These are phyloP conservation scores for Botrytis aclada DNA, from an alignment of 2,329 filamentous ascomycete species.

Conservation along the genomic window DNA sequence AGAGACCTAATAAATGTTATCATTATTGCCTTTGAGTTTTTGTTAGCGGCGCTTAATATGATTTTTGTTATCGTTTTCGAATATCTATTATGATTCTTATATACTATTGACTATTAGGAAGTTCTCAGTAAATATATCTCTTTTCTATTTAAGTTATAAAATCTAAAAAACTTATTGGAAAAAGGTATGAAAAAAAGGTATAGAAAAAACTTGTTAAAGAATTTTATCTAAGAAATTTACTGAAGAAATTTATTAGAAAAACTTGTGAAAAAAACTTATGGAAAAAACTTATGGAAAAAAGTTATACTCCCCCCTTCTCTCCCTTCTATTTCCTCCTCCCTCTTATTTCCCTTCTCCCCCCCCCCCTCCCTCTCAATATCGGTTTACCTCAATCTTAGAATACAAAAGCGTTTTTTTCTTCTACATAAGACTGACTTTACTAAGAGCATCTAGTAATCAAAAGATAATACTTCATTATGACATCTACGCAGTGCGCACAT, in stretches of 20 bases:
- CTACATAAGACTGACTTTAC: not conserved
- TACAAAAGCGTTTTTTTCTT: rapidly evolving
- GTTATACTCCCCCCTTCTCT: too few relatives aligned
- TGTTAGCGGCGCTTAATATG: too few relatives aligned
- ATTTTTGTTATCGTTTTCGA: not conserved
- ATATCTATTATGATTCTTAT: rapidly evolving
- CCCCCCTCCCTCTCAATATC: not conserved
- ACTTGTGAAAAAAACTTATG: too few relatives aligned
- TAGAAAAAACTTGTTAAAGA: too few relatives aligned
- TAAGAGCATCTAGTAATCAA: not conserved
- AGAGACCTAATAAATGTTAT: too few relatives aligned
- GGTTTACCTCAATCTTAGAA: not conserved
- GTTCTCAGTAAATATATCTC: not conserved
- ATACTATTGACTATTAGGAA: not conserved
- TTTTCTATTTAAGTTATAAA: too few relatives aligned
- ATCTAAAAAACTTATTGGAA: too few relatives aligned
- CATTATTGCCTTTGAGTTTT: not conserved
- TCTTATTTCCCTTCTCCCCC: not conserved
- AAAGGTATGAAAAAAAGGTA: too few relatives aligned
- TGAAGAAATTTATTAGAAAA: too few relatives aligned
- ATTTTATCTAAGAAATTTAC: too few relatives aligned
- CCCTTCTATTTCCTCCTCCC: too few relatives aligned
- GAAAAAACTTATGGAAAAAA: too few relatives aligned
- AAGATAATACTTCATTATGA: not conserved
- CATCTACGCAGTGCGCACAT: not conserved